phyloP scores from a whole-genome alignment of 768 basidiomycete genomes.

The Rhodosporidiobolus sp. region DNA sequence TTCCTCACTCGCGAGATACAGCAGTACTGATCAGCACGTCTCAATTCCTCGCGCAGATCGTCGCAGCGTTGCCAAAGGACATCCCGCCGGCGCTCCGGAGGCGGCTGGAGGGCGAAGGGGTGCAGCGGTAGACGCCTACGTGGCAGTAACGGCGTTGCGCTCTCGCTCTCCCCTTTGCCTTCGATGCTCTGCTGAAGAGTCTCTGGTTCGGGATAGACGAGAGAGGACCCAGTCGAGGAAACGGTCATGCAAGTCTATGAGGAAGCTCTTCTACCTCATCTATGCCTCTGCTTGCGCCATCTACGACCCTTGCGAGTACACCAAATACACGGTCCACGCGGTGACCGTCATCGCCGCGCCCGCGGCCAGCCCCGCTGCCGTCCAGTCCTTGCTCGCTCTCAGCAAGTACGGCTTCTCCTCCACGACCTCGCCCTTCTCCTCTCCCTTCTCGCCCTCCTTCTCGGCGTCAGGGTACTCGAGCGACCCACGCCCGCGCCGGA shows the following conservation, averaged over 20 bases:
- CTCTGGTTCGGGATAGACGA: too few relatives aligned
- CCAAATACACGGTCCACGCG: slow-evolving; percentile 4
- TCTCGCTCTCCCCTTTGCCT: too few relatives aligned
- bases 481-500: neutral
- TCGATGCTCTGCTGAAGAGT: too few relatives aligned
- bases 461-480: neutral
- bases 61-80: slow-evolving; percentile 27
- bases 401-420: neutral
- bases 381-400: neutral
- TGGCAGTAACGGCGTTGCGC: neutral
- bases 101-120: slow-evolving; percentile 23
- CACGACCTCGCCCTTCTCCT: neutral
- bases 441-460: neutral
- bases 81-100: slow-evolving; percentile 24
- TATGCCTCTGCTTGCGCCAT: too few relatives aligned
- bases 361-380: neutral
- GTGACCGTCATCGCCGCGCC: neutral
- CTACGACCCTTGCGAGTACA: slow-evolving; percentile 10
- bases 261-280: too few relatives aligned
- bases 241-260: too few relatives aligned
- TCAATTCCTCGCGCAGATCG: slow-evolving; percentile 7
- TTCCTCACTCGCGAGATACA: neutral
- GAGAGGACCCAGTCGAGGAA: too few relatives aligned
- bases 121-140: neutral
- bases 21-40: neutral